phyloP scores from a whole-genome alignment of 1,284 basidiomycete genomes.

The Fomitopsis schrenkii region DNA sequence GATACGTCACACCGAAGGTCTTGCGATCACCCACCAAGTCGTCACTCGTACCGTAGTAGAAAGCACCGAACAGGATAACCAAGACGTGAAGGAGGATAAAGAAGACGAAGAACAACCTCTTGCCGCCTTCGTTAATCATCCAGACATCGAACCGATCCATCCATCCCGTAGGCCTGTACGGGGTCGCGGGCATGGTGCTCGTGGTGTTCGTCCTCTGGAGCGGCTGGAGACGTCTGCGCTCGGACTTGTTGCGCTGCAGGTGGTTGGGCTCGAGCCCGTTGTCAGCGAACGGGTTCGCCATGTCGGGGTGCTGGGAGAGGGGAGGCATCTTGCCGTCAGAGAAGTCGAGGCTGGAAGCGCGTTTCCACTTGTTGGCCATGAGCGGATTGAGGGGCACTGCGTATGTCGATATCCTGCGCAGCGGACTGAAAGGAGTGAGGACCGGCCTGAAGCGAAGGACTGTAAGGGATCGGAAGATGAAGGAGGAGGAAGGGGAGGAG shows the following conservation, averaged over 20 bases:
- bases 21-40: conserved; percentile 61
- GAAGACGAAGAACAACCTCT: conserved; percentile 69
- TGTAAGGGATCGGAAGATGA: conserved; percentile 28
- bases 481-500: conserved; percentile 15
- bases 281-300: conserved; percentile 29
- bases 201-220: conserved; percentile 57
- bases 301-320: conserved; percentile 52
- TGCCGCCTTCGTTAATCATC: conserved; percentile 90
- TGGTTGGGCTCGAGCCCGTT: conserved; percentile 34
- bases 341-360: conserved; percentile 68
- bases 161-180: conserved; percentile 33
- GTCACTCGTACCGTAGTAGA: conserved; percentile 78
- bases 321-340: conserved; percentile 52
- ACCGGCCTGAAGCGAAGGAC: conserved; percentile 46
- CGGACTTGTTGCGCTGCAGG: conserved; percentile 76
- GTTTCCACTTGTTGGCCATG: conserved; percentile 30
- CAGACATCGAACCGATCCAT: conserved; percentile 58
- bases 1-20: conserved; percentile 70
- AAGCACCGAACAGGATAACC: conserved; percentile 68
- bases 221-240: conserved; percentile 73
- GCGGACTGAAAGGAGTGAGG: conserved; percentile 28
- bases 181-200: conserved; percentile 27
- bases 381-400: conserved; percentile 10
- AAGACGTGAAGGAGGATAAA: conserved; percentile 77
- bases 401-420: conserved; percentile 32